Percentiles rank a stretch among this genome's conserved stretches.
Conservation (phyloP, 352 stramenopile species). For the Porosira glacialis region DNA sequence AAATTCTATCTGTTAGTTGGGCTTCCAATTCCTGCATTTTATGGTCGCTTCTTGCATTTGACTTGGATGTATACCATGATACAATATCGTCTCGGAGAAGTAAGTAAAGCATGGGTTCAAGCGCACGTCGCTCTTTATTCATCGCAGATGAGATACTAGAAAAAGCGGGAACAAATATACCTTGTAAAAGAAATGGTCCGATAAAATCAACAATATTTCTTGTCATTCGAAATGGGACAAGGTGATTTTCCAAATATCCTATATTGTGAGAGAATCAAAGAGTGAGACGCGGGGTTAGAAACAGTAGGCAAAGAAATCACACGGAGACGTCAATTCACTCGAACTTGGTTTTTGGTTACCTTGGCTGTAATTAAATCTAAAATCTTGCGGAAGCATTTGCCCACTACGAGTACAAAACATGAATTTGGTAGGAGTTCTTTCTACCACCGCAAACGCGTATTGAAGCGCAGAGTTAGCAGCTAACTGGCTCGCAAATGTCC, state of each 20-base stretch:
- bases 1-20: conserved; percentile 74
- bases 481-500: conserved; percentile 70
- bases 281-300: neutral
- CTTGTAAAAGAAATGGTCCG: conserved; percentile 68
- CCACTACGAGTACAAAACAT: conserved; percentile 63
- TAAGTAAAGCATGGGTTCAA: conserved; percentile 74
- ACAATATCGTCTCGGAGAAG: conserved; percentile 81
- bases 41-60: conserved; percentile 70
- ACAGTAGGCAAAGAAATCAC: neutral
- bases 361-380: conserved; percentile 76
- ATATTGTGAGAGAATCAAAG: conserved; percentile 2
- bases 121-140: conserved; percentile 50
- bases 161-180: conserved; percentile 71
- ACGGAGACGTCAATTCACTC: no score
- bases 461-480: conserved; percentile 77
- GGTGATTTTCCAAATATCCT: conserved; percentile 67
- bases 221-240: conserved; percentile 78
- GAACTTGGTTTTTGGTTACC: no score
- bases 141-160: conserved; percentile 61
- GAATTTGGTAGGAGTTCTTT: conserved; percentile 74
- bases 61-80: conserved; percentile 80
- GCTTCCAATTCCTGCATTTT: conserved; percentile 79
- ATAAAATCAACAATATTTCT: conserved; percentile 72
- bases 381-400: conserved; percentile 71
- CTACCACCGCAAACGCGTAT: conserved; percentile 74